These are phyloP conservation scores for Gossypium turneri DNA, from an alignment of 345 rosid species.

Conservation along the genomic window DNA sequence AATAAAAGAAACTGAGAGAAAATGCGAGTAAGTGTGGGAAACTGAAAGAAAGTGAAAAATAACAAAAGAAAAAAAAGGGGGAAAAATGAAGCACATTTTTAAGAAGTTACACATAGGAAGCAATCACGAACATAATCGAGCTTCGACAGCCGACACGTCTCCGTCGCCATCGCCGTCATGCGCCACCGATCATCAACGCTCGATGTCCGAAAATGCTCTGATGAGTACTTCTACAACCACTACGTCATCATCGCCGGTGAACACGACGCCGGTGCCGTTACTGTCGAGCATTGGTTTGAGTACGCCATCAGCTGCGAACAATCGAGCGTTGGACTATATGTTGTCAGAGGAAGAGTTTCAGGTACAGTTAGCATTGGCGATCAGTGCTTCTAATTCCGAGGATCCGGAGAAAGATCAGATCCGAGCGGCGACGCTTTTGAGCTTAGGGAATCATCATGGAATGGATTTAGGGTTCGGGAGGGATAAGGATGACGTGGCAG, in stretches of 20 bases:
- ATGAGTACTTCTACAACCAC: constrained; percentile 32
- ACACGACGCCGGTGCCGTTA: constrained; percentile 28
- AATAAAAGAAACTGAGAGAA: neutral
- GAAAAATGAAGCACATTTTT: constrained; percentile 85
- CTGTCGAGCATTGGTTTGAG: constrained; percentile 11
- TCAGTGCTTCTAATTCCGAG: constrained; percentile 86
- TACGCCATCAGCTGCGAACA: constrained; percentile 13
- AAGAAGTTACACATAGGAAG: constrained; percentile 82
- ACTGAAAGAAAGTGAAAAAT: constrained; percentile 7
- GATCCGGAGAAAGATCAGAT: constrained; percentile 89
- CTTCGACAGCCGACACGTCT: constrained; percentile 47
- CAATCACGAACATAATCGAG: constrained; percentile 61
- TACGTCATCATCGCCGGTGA: constrained; percentile 32
- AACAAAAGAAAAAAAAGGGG: neutral
- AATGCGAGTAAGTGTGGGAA: neutral
- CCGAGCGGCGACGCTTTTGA: constrained; percentile 68
- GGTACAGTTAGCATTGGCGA: constrained; percentile 90
- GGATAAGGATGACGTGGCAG: constrained; percentile 51
- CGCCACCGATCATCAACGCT: constrained; percentile 49
- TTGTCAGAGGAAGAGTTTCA: constrained; percentile 94
- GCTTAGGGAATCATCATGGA: constrained; percentile 56
- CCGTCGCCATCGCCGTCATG: constrained; percentile 9
- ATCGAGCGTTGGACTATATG: constrained; percentile 49
- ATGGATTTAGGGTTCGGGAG: constrained; percentile 40
- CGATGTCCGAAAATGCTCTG: constrained; percentile 35